Evolutionary conservation across 176 grass and related monocot genomes (phyloP), one percentile per base, ranked within the genome.

Genomic region (Carex parvula): DNA sequence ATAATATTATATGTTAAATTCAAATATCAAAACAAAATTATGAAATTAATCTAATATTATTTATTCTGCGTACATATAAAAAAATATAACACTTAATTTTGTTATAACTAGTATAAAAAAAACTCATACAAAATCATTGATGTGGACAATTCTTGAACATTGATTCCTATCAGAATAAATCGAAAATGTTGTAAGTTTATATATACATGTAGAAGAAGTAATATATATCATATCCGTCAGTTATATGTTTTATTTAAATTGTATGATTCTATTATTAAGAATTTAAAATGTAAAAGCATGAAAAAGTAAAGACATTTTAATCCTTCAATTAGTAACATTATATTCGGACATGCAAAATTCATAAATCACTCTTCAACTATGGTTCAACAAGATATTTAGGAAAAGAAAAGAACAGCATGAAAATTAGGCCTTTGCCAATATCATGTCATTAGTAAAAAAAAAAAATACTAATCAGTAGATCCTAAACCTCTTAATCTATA

Each of bases 401-500:
- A 35, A 39, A 39, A 5, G 6, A 54, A 48, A 56, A 78, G 3
- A n/a, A 57, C 24, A 75, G 22, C 46, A 30, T 75, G 7, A 78
- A 57, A 78, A 57, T 53, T 56, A 78, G 73, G 50, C 73, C 1
- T 26, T 78, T 33, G 73, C 73, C 73, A 78, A 53, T 78, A 78
- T 77, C 46, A 76, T 76, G 50, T 55, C 18, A 30, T 30, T 22
- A 52, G 46, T 75, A 10, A 10, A 52, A 76, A 55, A 30, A 22
- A 55, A 54, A 76, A 13, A 53, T 29, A 76, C 21, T 54, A 76
- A 29, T 55, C 5, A 16, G 50, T 56, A 77, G 73, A 77, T 56
- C 73, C 73, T 78, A 78, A 57, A 57, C 2, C 73, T 78, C 73
- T 33, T 32, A 55, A 78, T 57, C 73, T 78, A 78, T 78, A 78